Percentiles rank a stretch among this genome's conserved stretches.
These are phyloP conservation scores for Gilbertella persicaria DNA, from an alignment of 371 early-diverging fungal genomes.

Conservation along the genomic window DNA sequence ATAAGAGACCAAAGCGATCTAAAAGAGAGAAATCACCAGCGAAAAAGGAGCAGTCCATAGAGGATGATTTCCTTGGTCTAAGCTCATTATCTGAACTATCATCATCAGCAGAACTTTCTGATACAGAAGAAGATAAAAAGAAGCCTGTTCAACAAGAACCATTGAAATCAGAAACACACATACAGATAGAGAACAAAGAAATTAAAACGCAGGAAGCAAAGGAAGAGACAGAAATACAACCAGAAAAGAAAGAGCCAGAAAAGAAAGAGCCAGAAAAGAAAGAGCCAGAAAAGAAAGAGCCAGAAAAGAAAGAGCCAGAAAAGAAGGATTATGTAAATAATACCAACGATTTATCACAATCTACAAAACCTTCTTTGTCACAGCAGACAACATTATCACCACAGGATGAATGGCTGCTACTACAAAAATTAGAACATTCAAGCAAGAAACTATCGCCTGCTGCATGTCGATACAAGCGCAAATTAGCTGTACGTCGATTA, in stretches of 20 bases:
- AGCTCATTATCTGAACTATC: constrained; percentile 46
- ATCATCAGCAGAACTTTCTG: constrained; percentile 29
- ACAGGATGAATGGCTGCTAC: constrained; percentile 63
- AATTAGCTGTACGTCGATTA: constrained; percentile 63
- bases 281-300: too few species aligned
- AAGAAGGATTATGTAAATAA: too few species aligned
- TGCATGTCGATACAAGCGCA: constrained; percentile 65
- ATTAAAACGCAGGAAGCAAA: neutral
- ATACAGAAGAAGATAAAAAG: constrained; percentile 11
- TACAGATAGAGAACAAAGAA: neutral
- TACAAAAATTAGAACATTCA: constrained; percentile 58
- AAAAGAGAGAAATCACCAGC: constrained; percentile 1
- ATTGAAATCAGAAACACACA: neutral
- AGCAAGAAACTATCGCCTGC: constrained; percentile 45
- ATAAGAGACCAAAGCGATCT: constrained; percentile 12
- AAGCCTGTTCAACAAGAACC: neutral
- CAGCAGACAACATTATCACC: constrained; percentile 15
- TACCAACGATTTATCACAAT: too few species aligned
- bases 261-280: too few species aligned
- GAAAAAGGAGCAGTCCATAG: constrained; percentile 4
- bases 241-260: too few species aligned
- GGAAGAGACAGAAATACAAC: neutral
- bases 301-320: too few species aligned
- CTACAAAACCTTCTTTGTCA: neutral
- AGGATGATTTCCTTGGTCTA: constrained; percentile 26